Percentiles rank a stretch among this genome's conserved stretches.
Evolutionary conservation across 352 stramenopile genomes (phyloP).

Genomic region (Thraustotheca clavata): DNA sequence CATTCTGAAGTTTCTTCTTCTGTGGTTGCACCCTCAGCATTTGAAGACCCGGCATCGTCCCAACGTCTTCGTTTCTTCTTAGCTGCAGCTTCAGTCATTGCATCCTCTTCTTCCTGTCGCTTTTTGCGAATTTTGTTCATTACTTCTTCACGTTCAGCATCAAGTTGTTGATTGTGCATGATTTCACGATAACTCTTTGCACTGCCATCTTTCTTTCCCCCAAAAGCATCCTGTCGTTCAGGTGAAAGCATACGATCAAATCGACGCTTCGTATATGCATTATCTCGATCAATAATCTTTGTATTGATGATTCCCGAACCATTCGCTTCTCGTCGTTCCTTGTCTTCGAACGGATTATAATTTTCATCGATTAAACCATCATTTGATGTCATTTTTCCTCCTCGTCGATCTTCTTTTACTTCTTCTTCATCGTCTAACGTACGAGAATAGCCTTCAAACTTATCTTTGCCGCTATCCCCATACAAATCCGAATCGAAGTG

Average conservation of each 20-base stretch:
- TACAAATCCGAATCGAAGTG: conserved; percentile 79
- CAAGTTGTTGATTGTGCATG: conserved; percentile 86
- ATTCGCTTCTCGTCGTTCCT: conserved; percentile 51
- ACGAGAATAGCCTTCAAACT: conserved; percentile 47
- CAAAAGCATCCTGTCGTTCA: conserved; percentile 88
- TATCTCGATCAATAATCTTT: conserved; percentile 90
- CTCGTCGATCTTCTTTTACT: conserved; percentile 20
- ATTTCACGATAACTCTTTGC: conserved; percentile 76
- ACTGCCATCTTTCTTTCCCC: conserved; percentile 58
- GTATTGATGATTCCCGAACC: conserved; percentile 91
- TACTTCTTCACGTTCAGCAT: conserved; percentile 79
- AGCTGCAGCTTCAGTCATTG: conserved; percentile 28
- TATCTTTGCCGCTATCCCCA: conserved; percentile 31
- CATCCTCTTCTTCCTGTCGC: conserved; percentile 38
- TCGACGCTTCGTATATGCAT: conserved; percentile 82
- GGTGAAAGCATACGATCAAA: conserved; percentile 85
- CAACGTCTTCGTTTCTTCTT: conserved; percentile 75
- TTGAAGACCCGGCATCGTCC: conserved; percentile 56
- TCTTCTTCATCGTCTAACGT: conserved; percentile 56
- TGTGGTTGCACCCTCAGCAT: conserved; percentile 36
- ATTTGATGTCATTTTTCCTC: conserved; percentile 24
- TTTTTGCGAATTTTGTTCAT: conserved; percentile 85
- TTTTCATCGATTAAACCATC: conserved; percentile 74
- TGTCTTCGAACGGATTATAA: conserved; percentile 82
- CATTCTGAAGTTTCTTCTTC: conserved; percentile 66